Evolutionary conservation across 345 rosid genomes (phyloP).

Genomic region (Hevea brasiliensis): DNA sequence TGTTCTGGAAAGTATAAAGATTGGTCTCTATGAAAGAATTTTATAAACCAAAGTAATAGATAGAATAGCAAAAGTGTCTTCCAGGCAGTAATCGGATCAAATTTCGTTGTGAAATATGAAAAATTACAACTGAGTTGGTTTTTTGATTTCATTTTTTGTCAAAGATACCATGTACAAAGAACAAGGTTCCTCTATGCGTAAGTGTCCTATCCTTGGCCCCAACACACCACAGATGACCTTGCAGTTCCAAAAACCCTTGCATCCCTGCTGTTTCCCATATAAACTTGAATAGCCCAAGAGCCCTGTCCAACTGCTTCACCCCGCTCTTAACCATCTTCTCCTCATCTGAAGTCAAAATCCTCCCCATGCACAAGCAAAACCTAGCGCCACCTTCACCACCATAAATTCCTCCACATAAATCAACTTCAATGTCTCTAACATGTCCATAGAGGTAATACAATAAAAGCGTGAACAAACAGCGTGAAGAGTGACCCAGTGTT

Average conservation of each 20-base stretch:
- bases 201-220: conserved; percentile 49
- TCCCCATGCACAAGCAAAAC: conserved; percentile 55
- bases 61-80: background rate
- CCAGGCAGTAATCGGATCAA: background rate
- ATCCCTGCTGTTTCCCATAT: conserved; percentile 73
- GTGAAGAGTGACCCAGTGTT: conserved; percentile 65
- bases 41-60: background rate
- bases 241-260: conserved; percentile 56
- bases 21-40: background rate
- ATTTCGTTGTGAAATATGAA: background rate
- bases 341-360: conserved; percentile 58
- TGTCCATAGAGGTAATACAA: conserved; percentile 65
- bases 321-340: conserved; percentile 61
- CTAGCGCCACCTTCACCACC: conserved; percentile 27
- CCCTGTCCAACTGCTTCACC: conserved; percentile 67
- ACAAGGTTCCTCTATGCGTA: conserved; percentile 48
- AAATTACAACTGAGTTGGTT: background rate
- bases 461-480: conserved; percentile 70
- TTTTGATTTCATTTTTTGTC: conserved; percentile 19
- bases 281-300: conserved; percentile 57
- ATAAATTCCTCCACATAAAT: conserved; percentile 59
- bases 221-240: conserved; percentile 71
- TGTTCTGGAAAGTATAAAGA: background rate
- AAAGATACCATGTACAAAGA: conserved; percentile 62
- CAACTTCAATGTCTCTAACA: conserved; percentile 66